These are phyloP conservation scores for Cladorrhinum sp. DNA, from an alignment of 2,329 filamentous ascomycete genomes.

Conservation along the genomic window DNA sequence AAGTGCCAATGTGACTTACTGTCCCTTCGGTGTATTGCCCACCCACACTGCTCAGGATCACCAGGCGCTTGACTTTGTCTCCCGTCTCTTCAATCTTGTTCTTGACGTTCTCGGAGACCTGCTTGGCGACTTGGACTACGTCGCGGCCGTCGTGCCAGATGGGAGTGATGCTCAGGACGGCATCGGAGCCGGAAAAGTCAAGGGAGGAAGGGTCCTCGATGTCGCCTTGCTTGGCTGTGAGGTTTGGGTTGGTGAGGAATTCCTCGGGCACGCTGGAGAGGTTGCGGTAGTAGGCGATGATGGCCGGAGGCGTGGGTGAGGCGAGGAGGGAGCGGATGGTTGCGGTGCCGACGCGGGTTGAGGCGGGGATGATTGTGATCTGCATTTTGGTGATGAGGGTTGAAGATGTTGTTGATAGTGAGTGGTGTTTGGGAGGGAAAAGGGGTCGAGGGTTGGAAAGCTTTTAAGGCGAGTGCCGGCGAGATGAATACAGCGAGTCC, in stretches of 20 bases:
- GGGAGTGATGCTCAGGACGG: constrained; percentile 34
- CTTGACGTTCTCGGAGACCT: constrained; percentile 28
- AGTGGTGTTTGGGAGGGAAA: too few relatives aligned
- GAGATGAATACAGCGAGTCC: too few relatives aligned
- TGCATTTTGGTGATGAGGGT: neutral
- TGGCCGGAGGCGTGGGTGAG: constrained; percentile 14
- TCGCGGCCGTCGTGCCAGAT: constrained; percentile 29
- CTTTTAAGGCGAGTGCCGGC: too few relatives aligned
- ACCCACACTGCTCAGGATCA: constrained; percentile 33
- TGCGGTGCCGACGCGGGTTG: constrained; percentile 32
- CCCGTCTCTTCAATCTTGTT: constrained; percentile 28
- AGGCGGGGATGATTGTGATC: constrained; percentile 31
- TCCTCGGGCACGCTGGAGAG: constrained; percentile 29
- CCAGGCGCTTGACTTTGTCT: constrained; percentile 29
- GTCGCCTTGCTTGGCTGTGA: constrained; percentile 31
- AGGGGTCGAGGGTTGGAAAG: too few relatives aligned
- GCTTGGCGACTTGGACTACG: constrained; percentile 19
- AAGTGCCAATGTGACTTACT: too few relatives aligned
- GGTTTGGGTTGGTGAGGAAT: constrained; percentile 27
- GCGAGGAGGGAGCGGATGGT: constrained; percentile 31
- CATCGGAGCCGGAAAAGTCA: constrained; percentile 32
- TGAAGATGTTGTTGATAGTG: neutral
- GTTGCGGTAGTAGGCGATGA: constrained; percentile 34
- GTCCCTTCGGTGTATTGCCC: constrained; percentile 34
- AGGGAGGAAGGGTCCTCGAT: constrained; percentile 31